Evolutionary conservation across 2,329 filamentous ascomycete genomes (phyloP), one percentile per base, ranked within the genome.

Genomic region (Apiospora saccharicola): DNA sequence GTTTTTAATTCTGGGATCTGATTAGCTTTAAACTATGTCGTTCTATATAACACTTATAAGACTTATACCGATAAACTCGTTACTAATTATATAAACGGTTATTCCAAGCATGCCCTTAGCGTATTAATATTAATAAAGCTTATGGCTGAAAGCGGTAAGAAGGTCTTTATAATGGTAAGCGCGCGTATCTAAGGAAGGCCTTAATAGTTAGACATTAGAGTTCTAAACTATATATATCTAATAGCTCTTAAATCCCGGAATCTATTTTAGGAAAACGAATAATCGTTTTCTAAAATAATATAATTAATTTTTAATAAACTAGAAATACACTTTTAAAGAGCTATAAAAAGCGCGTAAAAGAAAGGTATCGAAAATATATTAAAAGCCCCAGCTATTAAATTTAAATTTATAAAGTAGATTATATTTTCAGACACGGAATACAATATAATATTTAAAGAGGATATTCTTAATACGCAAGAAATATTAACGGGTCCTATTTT

Each of bases 381-480:
- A 19, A 19, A 37, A 61, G 53, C 51, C 51, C 26, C 26, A 57
- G 19, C 30, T 19, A 61, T 37, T 19, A 34, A 37, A 61, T 61
- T 61, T 30, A 12, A 61, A 61, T 37, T 41, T 10, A 41, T 7
- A 61, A 19, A 61, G 19, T 7, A 61, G 19, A 61, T 41, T 30
- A 61, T 61, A 19, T 61, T 61, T 61, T 37, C 30, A 41, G 30
- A 61, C 30, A n/a, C 53, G 30, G 53, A 61, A 30, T 61, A 61
- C 30, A 61, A 61, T 19, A 61, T 61, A 19, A 61, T 19, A 61
- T 61, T 61, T 41, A 19, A 19, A 37, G 53, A 61, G 53, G 53
- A 61, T 16, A 7, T 37, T 41, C 30, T 61, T 19, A 61, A 61
- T n/a, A 61, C 53, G 53, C 30, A 61, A 19, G 53, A 61, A 30